Evolutionary conservation across 768 basidiomycete species (phyloP), one percentile per base, ranked within the genome.

Genomic region (Cantharellus cinnabarinus): DNA sequence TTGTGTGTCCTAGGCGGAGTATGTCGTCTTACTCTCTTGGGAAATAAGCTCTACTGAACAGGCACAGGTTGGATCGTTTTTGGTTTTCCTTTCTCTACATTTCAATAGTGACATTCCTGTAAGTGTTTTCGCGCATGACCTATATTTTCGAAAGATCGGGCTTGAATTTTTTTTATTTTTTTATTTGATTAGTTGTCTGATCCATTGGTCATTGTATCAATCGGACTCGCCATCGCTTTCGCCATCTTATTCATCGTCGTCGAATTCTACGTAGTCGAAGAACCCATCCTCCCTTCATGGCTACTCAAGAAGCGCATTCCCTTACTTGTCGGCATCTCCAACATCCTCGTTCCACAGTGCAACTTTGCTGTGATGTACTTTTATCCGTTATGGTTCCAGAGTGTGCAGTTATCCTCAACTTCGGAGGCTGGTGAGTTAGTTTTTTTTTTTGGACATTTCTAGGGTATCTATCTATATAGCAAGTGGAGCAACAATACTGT

Each of bases 351-450:
- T 5, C 73, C 83, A 10, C 73, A 76, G 3, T 86, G 83, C 68
- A 89, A 85, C 65, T 83, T 89, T 59, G 72, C 80, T 0, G 75
- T 89, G 64, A 83, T 78, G 67, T 89, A 84, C 68, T 87, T 82
- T 69, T 83, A 78, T 69, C 86, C 86, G 3, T 80, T 82, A 68
- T 88, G 83, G 82, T 89, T 88, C 67, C 84, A 88, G 68, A 86
- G 83, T 0, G 86, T 88, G 3, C 73, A 76, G 67, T 66, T 85
- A 38, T 79, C 82, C 10, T 82, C 73, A 57, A 79, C 84, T 29
- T 79, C 82, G 5, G 76, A 75, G 4, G 80, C 82, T 10, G 81
- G 81, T 80, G 63, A 58, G 75, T 3, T 2, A 35, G 20, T 20
- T 59, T n/a, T 29, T 5, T 3, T 59, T 58, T 29, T 29, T 29